These are phyloP conservation scores for Paracoccidioides lutzii DNA, from an alignment of 2,329 filamentous ascomycete species.

Conservation along the genomic window DNA sequence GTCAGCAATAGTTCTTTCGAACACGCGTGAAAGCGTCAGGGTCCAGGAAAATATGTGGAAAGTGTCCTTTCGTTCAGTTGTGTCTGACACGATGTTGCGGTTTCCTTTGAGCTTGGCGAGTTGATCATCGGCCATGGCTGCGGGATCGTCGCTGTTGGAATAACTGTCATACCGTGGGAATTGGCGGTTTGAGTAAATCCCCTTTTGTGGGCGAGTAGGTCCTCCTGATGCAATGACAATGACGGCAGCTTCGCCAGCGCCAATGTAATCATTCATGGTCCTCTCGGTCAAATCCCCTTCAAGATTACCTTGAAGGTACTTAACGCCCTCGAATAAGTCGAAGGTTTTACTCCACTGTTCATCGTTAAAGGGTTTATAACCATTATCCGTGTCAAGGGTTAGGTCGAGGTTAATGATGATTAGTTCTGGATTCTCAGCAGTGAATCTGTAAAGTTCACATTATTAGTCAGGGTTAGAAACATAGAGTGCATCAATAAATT, in stretches of 20 bases:
- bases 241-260: conserved; percentile 21
- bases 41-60: conserved; percentile 12
- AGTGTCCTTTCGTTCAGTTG: conserved; percentile 3
- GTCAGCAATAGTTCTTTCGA: conserved; percentile 4
- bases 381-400: conserved; percentile 30
- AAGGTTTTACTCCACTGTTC: conserved; percentile 34
- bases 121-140: conserved; percentile 25
- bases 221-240: conserved; percentile 23
- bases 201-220: conserved; percentile 19
- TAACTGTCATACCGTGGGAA: conserved; percentile 23
- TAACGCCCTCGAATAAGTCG: conserved; percentile 28
- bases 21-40: conserved; percentile 5
- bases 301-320: conserved; percentile 27
- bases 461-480: background rate
- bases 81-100: conserved; percentile 5
- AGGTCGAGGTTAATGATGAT: conserved; percentile 38
- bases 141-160: conserved; percentile 21
- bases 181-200: conserved; percentile 22
- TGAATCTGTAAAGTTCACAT: conserved; percentile 32
- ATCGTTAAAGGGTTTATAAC: conserved; percentile 26
- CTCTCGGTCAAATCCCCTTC: conserved; percentile 21
- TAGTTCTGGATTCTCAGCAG: conserved; percentile 32
- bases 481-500: background rate
- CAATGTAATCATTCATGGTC: conserved; percentile 26
- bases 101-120: conserved; percentile 20